Evolutionary conservation across 495 filamentous ascomycete species (phyloP).

Genomic region (Thozetella sp.): DNA sequence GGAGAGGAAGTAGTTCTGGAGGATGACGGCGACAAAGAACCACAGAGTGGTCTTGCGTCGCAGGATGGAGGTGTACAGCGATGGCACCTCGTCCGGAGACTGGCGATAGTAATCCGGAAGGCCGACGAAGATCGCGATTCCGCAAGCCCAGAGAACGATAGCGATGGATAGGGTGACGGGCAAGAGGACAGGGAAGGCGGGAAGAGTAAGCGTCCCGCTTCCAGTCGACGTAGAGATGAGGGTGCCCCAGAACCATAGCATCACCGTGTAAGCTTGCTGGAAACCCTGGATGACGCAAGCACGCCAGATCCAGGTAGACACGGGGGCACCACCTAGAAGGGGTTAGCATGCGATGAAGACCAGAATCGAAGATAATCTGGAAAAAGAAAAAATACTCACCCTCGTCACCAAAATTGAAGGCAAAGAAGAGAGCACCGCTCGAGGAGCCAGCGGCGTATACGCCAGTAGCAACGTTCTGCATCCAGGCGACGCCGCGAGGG

Average conservation of each 20-base stretch:
- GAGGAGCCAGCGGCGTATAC: constrained; percentile 63
- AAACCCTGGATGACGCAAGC: constrained; percentile 65
- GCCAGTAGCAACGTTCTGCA: constrained; percentile 60
- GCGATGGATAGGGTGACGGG: constrained; percentile 53
- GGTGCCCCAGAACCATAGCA: constrained; percentile 70
- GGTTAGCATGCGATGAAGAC: neutral
- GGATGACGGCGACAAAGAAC: constrained; percentile 62
- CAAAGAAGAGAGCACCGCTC: constrained; percentile 63
- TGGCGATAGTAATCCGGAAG: constrained; percentile 70
- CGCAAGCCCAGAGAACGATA: constrained; percentile 52
- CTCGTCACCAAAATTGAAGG: constrained; percentile 69
- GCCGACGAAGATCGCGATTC: constrained; percentile 52
- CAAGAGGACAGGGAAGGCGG: constrained; percentile 29
- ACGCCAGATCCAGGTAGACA: constrained; percentile 65
- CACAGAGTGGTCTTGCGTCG: constrained; percentile 62
- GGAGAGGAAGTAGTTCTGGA: constrained; percentile 70
- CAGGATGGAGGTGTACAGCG: constrained; percentile 55
- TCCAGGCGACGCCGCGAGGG: constrained; percentile 41
- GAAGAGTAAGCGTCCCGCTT: constrained; percentile 22
- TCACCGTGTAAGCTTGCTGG: constrained; percentile 63
- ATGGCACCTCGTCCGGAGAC: constrained; percentile 66
- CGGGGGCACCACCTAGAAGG: constrained; percentile 47
- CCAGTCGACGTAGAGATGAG: constrained; percentile 30
- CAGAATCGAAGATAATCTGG: neutral
- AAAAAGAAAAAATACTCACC: constrained; percentile 19